Conservation (phyloP, 495 filamentous ascomycete genomes). For the Penicillium psychrofluorescens region DNA sequence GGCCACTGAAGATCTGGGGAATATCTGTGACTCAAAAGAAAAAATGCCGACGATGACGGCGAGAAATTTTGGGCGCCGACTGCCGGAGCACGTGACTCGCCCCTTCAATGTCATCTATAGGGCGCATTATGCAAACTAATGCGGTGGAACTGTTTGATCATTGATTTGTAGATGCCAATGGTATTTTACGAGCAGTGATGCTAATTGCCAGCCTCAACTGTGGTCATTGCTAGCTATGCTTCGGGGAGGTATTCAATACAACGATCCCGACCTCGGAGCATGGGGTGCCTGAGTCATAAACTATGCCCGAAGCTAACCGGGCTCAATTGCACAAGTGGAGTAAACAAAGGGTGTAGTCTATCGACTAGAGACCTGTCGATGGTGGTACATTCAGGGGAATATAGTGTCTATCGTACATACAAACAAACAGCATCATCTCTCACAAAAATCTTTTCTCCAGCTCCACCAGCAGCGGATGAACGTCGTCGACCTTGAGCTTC, state of each 20-base stretch:
- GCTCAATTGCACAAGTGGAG: background rate
- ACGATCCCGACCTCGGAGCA: conserved; percentile 16
- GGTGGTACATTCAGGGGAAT: background rate
- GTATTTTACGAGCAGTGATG: too few relatives aligned
- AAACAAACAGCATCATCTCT: background rate
- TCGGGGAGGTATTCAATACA: too few relatives aligned
- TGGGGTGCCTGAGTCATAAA: conserved; percentile 1
- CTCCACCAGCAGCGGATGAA: conserved; percentile 32
- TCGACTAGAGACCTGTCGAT: background rate
- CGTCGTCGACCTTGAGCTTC: conserved; percentile 28
- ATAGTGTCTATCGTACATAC: conserved; percentile 8
- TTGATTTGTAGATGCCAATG: too few relatives aligned
- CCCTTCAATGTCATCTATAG: too few relatives aligned
- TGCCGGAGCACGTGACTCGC: conserved; percentile 22
- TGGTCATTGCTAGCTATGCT: too few relatives aligned
- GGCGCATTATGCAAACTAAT: too few relatives aligned
- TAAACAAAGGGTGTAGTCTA: conserved; percentile 1
- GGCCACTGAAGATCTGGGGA: conserved; percentile 16
- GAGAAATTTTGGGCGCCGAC: conserved; percentile 22
- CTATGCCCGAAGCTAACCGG: conserved; percentile 16
- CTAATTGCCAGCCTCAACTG: too few relatives aligned
- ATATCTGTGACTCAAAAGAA: conserved; percentile 18
- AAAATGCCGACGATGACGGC: conserved; percentile 16
- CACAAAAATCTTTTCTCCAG: conserved; percentile 32
- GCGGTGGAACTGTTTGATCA: too few relatives aligned